Evolutionary conservation across 2,329 filamentous ascomycete genomes (phyloP).

Genomic region (Fusarium algeriense): DNA sequence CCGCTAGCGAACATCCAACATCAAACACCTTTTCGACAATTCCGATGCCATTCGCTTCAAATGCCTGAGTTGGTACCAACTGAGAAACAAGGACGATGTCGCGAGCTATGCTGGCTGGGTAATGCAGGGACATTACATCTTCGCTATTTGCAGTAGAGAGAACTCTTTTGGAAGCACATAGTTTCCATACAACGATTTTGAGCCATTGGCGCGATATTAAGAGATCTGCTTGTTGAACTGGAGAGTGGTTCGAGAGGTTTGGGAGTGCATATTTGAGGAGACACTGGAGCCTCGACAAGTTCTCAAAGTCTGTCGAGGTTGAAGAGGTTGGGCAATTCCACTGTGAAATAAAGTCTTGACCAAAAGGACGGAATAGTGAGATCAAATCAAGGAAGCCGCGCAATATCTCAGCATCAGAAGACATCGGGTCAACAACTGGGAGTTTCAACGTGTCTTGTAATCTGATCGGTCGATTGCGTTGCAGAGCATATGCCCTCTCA

Average conservation of each 20-base stretch:
- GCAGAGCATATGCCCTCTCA: slow-evolving; percentile 49
- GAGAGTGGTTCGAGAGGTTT: slow-evolving; percentile 16
- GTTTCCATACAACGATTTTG: slow-evolving; percentile 46
- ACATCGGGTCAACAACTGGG: slow-evolving; percentile 24
- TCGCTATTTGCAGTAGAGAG: slow-evolving; percentile 27
- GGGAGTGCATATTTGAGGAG: slow-evolving; percentile 27
- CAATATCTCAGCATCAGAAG: slow-evolving; percentile 45
- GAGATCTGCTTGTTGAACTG: slow-evolving; percentile 45
- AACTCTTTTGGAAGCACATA: slow-evolving; percentile 42
- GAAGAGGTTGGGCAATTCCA: slow-evolving; percentile 44
- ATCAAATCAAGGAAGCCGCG: slow-evolving; percentile 50
- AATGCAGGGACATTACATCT: slow-evolving; percentile 46
- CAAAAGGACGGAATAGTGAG: slow-evolving; percentile 45
- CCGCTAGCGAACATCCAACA: slow-evolving; percentile 50
- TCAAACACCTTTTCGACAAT: slow-evolving; percentile 53
- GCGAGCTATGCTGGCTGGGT: slow-evolving; percentile 45
- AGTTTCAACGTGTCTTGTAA: slow-evolving; percentile 43
- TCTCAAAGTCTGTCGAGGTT: background rate
- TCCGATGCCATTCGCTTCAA: slow-evolving; percentile 51
- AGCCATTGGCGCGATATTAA: slow-evolving; percentile 47
- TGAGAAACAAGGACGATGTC: slow-evolving; percentile 43
- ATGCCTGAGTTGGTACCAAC: slow-evolving; percentile 41
- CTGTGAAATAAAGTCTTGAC: slow-evolving; percentile 44
- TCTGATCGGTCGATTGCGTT: slow-evolving; percentile 48
- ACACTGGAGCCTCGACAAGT: slow-evolving; percentile 19